Percentiles rank a stretch among this genome's conserved stretches.
phyloP scores from a whole-genome alignment of 495 filamentous ascomycete species.

The Diplogelasinospora grovesii region DNA sequence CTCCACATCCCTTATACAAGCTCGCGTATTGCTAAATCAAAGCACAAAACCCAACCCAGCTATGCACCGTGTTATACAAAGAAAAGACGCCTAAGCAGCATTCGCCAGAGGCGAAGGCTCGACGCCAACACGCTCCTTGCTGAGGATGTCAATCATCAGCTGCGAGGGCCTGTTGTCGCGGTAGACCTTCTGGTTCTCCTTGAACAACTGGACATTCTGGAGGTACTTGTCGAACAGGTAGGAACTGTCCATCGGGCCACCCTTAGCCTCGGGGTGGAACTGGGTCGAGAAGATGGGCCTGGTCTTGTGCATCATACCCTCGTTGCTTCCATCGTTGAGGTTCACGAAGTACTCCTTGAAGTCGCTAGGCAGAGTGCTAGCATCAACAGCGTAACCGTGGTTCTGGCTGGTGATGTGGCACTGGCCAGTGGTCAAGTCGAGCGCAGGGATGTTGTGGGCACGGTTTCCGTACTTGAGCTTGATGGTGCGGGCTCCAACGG shows the following conservation, averaged over 20 bases:
- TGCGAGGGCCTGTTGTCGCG: constrained; percentile 79
- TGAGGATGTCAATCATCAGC: constrained; percentile 81
- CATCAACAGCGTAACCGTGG: constrained; percentile 95
- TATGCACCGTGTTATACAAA: too few species aligned
- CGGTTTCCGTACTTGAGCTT: constrained; percentile 98
- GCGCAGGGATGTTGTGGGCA: constrained; percentile 93
- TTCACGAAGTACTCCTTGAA: constrained; percentile 99
- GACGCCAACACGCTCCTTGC: constrained; percentile 91
- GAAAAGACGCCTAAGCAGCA: constrained; percentile 22
- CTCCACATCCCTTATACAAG: too few species aligned
- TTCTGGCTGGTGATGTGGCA: constrained; percentile 99
- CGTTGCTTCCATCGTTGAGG: constrained; percentile 90
- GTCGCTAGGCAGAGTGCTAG: constrained; percentile 68
- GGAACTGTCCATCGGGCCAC: constrained; percentile 85
- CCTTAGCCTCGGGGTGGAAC: constrained; percentile 97
- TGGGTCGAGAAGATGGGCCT: constrained; percentile 97
- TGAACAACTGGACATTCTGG: constrained; percentile 80
- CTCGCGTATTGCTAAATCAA: too few species aligned
- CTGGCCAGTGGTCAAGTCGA: constrained; percentile 89
- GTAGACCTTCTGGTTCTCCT: constrained; percentile 64
- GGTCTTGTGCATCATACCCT: constrained; percentile 92
- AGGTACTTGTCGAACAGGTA: constrained; percentile 97
- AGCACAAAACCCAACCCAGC: constrained; percentile 2
- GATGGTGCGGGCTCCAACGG: constrained; percentile 75
- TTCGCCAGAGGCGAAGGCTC: constrained; percentile 52